Percentiles rank a stretch among this genome's conserved stretches.
Evolutionary conservation across 2,329 filamentous ascomycete genomes (phyloP).

Genomic region (Phialemonium atrogriseum): DNA sequence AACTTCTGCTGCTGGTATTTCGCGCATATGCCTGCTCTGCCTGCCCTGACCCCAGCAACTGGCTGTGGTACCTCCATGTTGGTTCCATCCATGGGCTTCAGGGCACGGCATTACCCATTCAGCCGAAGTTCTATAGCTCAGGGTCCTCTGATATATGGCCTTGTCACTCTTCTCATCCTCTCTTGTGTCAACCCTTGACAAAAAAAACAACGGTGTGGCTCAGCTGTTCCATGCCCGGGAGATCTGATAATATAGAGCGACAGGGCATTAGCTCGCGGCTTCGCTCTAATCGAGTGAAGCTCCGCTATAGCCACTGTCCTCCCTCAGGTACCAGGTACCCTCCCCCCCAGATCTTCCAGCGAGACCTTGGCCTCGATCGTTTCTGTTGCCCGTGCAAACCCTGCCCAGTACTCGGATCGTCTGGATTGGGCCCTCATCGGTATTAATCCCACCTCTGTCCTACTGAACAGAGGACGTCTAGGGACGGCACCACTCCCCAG

Average conservation of each 20-base stretch:
- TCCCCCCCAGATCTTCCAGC: constrained; percentile 9
- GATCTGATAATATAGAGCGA: constrained; percentile 14
- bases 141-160: constrained; percentile 26
- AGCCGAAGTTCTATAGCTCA: constrained; percentile 34
- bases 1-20: constrained; percentile 11
- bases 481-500: constrained; percentile 29
- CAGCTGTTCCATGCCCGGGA: constrained; percentile 21
- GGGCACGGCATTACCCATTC: constrained; percentile 40
- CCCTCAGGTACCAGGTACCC: constrained; percentile 30
- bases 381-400: constrained; percentile 29
- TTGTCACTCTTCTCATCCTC: constrained; percentile 23
- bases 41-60: constrained; percentile 15
- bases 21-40: constrained; percentile 14
- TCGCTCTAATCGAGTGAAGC: constrained; percentile 25
- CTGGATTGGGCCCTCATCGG: constrained; percentile 32
- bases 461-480: constrained; percentile 25
- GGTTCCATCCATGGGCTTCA: constrained; percentile 27
- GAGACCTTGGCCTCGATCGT: constrained; percentile 15
- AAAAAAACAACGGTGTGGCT: constrained; percentile 24
- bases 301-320: constrained; percentile 28
- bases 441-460: constrained; percentile 40
- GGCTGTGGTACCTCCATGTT: constrained; percentile 21
- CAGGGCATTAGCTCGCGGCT: constrained; percentile 21
- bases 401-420: constrained; percentile 32
- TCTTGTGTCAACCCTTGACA: constrained; percentile 1